A percentile compares a stretch with the other conserved stretches of the same genome.
Evolutionary conservation across 1,284 basidiomycete species (phyloP).

Genomic region (Phellopilus nigrolimitatus): DNA sequence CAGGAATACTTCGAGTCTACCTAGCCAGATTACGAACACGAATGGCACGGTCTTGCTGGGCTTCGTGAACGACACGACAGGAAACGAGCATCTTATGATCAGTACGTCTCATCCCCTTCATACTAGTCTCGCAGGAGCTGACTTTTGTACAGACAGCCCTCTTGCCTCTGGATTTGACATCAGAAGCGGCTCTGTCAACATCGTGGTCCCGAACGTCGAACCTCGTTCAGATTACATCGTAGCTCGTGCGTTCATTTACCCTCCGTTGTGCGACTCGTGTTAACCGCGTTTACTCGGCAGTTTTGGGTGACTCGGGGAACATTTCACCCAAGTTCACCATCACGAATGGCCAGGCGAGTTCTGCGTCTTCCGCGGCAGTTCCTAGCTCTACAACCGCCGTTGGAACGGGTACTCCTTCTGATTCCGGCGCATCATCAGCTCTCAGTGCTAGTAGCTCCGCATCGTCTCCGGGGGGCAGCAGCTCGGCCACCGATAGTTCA

Average conservation of each 20-base stretch:
- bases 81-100: slow-evolving; percentile 16
- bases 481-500: neutral
- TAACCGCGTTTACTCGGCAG: slow-evolving; percentile 24
- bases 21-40: slow-evolving; percentile 16
- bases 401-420: neutral
- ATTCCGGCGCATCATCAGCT: neutral
- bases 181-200: slow-evolving; percentile 29
- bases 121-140: neutral
- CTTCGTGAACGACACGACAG: slow-evolving; percentile 19
- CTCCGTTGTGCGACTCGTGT: neutral
- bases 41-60: slow-evolving; percentile 17
- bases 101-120: slow-evolving; percentile 3
- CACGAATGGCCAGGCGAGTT: neutral
- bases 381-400: neutral
- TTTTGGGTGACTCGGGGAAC: slow-evolving; percentile 42
- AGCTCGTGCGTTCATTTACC: slow-evolving; percentile 31
- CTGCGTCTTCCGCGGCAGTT: neutral
- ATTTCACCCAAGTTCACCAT: slow-evolving; percentile 36
- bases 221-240: slow-evolving; percentile 33
- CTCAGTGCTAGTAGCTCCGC: too few species aligned
- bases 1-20: slow-evolving; percentile 18
- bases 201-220: slow-evolving; percentile 35
- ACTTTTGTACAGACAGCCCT: slow-evolving; percentile 33
- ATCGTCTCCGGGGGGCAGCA: neutral
- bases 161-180: slow-evolving; percentile 40